These are phyloP conservation scores for Aspergillus cejpii DNA, from an alignment of 2,329 filamentous ascomycete genomes.

Conservation along the genomic window DNA sequence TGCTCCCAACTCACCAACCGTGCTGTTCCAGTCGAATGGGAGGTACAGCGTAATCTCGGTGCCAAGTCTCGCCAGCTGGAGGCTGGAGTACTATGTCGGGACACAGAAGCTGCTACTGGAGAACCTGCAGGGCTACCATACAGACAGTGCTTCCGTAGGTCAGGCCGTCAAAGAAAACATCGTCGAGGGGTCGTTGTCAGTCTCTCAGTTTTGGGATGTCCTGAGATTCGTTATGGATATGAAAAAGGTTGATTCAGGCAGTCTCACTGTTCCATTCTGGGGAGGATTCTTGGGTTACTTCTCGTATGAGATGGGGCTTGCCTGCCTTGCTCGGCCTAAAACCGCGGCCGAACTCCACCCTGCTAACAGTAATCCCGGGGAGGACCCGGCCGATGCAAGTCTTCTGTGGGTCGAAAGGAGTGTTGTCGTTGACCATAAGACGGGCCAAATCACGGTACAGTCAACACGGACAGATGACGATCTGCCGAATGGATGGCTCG, in stretches of 20 bases:
- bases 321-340: conserved; percentile 44
- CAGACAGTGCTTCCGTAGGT: neutral
- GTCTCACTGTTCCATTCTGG: conserved; percentile 55
- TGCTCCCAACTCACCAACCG: conserved; percentile 25
- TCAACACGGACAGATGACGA: conserved; percentile 47
- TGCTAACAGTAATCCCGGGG: neutral
- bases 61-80: conserved; percentile 32
- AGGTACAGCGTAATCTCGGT: conserved; percentile 34
- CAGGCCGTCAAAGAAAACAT: neutral
- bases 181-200: conserved; percentile 16
- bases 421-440: conserved; percentile 67
- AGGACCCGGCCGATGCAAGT: conserved; percentile 60
- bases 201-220: conserved; percentile 30
- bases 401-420: conserved; percentile 71
- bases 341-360: conserved; percentile 7
- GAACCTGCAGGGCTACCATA: conserved; percentile 12
- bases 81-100: conserved; percentile 31
- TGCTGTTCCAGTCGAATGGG: conserved; percentile 43
- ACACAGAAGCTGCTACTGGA: conserved; percentile 20
- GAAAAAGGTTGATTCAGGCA: conserved; percentile 33
- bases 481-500: conserved; percentile 43
- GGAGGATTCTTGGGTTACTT: conserved; percentile 80
- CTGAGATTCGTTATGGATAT: conserved; percentile 37
- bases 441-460: conserved; percentile 59
- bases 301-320: conserved; percentile 74